Base-by-base conservation (phyloP, 2,329 filamentous ascomycete species). In the Cercospora zeae-maydis region DNA sequence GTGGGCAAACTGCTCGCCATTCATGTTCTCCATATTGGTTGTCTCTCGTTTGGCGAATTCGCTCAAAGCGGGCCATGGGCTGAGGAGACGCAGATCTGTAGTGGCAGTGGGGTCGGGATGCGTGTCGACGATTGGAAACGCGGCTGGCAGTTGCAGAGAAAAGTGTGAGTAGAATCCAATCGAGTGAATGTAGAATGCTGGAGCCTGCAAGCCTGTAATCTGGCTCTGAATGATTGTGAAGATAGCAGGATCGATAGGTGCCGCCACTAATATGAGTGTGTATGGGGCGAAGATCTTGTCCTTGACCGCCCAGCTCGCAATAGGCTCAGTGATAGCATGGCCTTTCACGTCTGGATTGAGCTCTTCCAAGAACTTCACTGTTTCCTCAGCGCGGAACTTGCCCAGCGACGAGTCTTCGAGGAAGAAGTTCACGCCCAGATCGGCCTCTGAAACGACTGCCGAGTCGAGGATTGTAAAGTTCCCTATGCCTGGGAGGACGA, bases 361-460 rank as follows among this genome's bases (percentile, higher is more conserved):
- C 76, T 99, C 96, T 65, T 87, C 82, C 47, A 99, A 81, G 59
- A 93, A 82, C 65, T 88, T 87, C 62, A 88, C 88, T 59, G 89
- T 90, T 73, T 90, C 88, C 74, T 92, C 84, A 1, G 93, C 91
- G 69, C 95, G 87, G 27, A 87, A 87, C 71, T 87, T 88, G 58
- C 92, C 93, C 37, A 96, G 75, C 67, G 87, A 89, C 54, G 83
- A 80, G 70, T 95, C 87, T 65, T 96, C 91, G 0, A 99, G 82
- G 73, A 99, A 99, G 82, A 99, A 99, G 78, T 99, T 99, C 66
- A 97, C 89, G 4, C 96, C 95, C 42, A 99, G 81, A 72, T 99
- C 95, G 45, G 87, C 82, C 69, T 96, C 88, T 1, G 81, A 82
- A n/a, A 99, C 93, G 2, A 83, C 76, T 1, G 87, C 85, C 6